These are phyloP conservation scores for Skeletonema marinoi DNA, from an alignment of 108 stramenopile genomes.

Conservation along the genomic window DNA sequence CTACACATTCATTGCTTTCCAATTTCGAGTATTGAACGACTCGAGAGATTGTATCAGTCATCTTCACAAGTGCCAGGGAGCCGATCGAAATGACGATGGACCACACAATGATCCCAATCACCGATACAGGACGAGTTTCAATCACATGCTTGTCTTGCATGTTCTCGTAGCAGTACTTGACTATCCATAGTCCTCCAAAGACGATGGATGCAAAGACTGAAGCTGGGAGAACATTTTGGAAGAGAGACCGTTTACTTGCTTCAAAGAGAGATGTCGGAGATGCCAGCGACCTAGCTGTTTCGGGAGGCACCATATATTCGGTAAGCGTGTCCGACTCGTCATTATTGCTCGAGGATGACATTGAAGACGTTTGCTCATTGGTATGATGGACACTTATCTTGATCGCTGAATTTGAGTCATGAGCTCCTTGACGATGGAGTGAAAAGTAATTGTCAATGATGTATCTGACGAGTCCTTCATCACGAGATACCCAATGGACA, in stretches of 20 bases:
- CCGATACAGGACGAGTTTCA: slow-evolving; percentile 8
- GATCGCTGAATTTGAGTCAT: not conserved
- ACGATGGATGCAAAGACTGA: slow-evolving; percentile 18
- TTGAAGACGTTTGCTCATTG: not conserved
- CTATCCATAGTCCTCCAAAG: slow-evolving; percentile 23
- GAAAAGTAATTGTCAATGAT: slow-evolving; percentile 15
- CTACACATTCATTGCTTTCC: not conserved
- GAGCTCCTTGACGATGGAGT: slow-evolving; percentile 1
- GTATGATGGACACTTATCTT: slow-evolving; percentile 26
- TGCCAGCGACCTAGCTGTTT: not conserved
- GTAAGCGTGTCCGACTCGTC: not conserved
- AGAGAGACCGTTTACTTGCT: not conserved
- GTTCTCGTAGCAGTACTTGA: slow-evolving; percentile 36
- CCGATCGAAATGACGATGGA: slow-evolving; percentile 4
- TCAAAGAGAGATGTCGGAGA: slow-evolving; percentile 14
- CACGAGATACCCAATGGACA: slow-evolving; percentile 37
- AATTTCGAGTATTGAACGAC: slow-evolving; percentile 2
- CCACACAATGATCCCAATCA: slow-evolving; percentile 17
- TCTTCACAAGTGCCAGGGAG: slow-evolving; percentile 1
- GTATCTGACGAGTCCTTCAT: slow-evolving; percentile 29
- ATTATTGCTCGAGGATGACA: not conserved
- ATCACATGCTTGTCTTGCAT: slow-evolving; percentile 37
- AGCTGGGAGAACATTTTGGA: slow-evolving; percentile 7
- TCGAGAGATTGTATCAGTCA: not conserved
- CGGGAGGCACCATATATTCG: not conserved